Percentiles rank a stretch among this genome's conserved stretches.
Conservation (phyloP, 2,329 filamentous ascomycete genomes). For the Exophiala spinifera region DNA sequence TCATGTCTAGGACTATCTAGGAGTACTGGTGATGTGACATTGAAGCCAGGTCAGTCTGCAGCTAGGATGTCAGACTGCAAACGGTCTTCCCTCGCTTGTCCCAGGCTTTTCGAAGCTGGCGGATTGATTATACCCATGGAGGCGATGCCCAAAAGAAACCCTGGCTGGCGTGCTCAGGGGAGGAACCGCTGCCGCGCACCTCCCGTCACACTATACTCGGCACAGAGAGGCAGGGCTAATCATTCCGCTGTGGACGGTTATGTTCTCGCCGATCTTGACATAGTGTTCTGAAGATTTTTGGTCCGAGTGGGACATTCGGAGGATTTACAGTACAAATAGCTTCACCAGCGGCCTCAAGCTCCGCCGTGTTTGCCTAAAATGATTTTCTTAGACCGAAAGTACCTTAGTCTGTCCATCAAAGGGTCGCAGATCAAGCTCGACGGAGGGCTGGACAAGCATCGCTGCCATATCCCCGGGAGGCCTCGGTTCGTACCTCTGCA, state of each 20-base stretch:
- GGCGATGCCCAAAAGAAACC: neutral
- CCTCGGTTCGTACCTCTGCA: neutral
- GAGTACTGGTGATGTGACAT: neutral
- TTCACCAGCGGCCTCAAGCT: neutral
- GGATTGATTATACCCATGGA: neutral
- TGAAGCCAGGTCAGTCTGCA: neutral
- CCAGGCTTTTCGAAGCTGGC: neutral
- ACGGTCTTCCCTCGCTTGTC: neutral
- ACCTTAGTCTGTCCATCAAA: neutral
- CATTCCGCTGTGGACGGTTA: neutral
- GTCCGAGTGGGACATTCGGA: neutral
- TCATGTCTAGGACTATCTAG: neutral
- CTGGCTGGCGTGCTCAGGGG: neutral
- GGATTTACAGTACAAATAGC: no score
- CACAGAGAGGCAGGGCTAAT: conserved; percentile 1
- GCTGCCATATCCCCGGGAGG: neutral
- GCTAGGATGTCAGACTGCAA: neutral
- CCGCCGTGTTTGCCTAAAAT: neutral
- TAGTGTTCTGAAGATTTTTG: no score
- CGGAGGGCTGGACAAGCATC: neutral
- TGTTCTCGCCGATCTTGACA: neutral
- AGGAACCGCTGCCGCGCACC: conserved; percentile 1
- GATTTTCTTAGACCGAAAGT: neutral
- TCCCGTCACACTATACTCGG: conserved; percentile 12
- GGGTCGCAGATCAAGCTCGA: neutral